Conservation (phyloP, 2,329 filamentous ascomycete species). For the Aureobasidium sp. region DNA sequence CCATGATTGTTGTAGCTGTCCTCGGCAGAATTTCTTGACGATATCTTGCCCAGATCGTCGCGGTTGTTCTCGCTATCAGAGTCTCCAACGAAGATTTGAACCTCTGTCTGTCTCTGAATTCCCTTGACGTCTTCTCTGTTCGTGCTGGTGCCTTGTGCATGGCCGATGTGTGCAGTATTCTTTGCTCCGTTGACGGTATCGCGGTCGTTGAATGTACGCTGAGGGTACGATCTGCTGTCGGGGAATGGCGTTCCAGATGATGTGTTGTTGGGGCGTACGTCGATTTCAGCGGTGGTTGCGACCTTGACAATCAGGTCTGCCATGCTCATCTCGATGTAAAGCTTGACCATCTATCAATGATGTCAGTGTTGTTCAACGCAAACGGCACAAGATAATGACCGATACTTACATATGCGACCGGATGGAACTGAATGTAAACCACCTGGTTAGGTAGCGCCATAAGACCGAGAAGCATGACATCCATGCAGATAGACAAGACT, state of each 20-base stretch:
- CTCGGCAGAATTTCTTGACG: not conserved
- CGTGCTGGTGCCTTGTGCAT: not conserved
- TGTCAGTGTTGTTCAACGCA: not conserved
- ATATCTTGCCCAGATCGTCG: not conserved
- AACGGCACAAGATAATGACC: not conserved
- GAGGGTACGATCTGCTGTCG: not conserved
- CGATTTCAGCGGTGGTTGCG: slow-evolving; percentile 16
- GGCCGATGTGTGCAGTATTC: not conserved
- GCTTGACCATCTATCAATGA: slow-evolving; percentile 34
- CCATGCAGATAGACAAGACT: slow-evolving; percentile 42
- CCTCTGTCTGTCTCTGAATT: slow-evolving; percentile 4
- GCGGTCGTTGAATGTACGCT: slow-evolving; percentile 1
- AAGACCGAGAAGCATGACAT: slow-evolving; percentile 21
- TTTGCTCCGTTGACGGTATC: not conserved
- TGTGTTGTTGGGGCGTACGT: not conserved
- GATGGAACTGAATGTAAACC: slow-evolving; percentile 42
- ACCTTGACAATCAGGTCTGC: slow-evolving; percentile 41
- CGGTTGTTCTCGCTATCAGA: slow-evolving; percentile 1
- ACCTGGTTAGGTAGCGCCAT: slow-evolving; percentile 12
- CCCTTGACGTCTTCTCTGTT: slow-evolving; percentile 7
- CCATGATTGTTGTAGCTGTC: not conserved
- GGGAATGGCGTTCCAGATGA: not conserved
- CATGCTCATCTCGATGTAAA: slow-evolving; percentile 46
- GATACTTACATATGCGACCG: slow-evolving; percentile 16
- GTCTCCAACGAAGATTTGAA: slow-evolving; percentile 9